A percentile compares a stretch with the other conserved stretches of the same genome.
phyloP scores from a whole-genome alignment of 2,329 filamentous ascomycete species.

The Neofusicoccum kwambonambiense region DNA sequence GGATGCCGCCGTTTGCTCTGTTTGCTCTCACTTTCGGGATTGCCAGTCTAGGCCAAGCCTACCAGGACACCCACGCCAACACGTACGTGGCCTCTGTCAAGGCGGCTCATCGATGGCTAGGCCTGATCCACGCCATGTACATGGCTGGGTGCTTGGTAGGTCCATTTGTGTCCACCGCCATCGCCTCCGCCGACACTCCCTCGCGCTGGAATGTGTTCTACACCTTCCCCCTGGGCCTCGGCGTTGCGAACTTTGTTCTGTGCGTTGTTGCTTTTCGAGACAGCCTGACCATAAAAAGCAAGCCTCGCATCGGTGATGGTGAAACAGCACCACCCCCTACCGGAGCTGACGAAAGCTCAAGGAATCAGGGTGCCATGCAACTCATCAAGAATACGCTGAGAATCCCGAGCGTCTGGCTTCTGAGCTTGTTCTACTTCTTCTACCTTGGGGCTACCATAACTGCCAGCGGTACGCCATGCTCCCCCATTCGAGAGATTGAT shows the following conservation, averaged over 20 bases:
- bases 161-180: conserved; percentile 47
- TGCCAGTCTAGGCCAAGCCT: conserved; percentile 59
- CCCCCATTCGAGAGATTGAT: not conserved
- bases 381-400: conserved; percentile 46
- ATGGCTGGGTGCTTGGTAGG: conserved; percentile 55
- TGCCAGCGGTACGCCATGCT: conserved; percentile 36
- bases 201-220: conserved; percentile 58
- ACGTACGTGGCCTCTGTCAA: conserved; percentile 57
- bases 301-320: not conserved
- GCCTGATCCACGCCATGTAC: conserved; percentile 65
- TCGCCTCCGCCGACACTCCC: conserved; percentile 34
- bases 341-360: conserved; percentile 37
- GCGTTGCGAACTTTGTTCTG: conserved; percentile 50
- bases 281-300: conserved; percentile 19
- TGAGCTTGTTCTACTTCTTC: conserved; percentile 65
- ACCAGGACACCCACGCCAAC: conserved; percentile 64
- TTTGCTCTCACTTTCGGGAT: conserved; percentile 60
- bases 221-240: conserved; percentile 53
- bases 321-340: too few relatives aligned
- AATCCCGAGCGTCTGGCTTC: conserved; percentile 54
- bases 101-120: conserved; percentile 59
- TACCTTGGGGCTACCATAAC: conserved; percentile 58
- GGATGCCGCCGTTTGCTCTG: conserved; percentile 57
- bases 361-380: conserved; percentile 25
- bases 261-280: conserved; percentile 54